Evolutionary conservation across 148 eudicot species (phyloP).

Genomic region (Nyssa sinensis): DNA sequence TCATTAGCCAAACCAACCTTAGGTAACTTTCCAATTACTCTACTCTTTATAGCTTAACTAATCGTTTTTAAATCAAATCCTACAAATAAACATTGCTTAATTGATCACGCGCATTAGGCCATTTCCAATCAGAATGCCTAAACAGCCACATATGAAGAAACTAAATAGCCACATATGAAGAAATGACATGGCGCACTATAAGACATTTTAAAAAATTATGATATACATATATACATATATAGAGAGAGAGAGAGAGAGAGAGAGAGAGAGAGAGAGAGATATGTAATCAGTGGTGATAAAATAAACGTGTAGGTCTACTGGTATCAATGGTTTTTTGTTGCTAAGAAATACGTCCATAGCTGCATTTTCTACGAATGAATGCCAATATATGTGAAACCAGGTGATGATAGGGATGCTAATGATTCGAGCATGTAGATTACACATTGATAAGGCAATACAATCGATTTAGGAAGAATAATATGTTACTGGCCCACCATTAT

Average conservation of each 20-base stretch:
- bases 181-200: background rate
- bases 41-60: background rate
- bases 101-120: background rate
- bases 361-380: slow-evolving; percentile 3
- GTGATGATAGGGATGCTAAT: slow-evolving; percentile 6
- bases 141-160: background rate
- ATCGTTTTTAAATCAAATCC: background rate
- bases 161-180: background rate
- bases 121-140: background rate
- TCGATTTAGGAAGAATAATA: background rate
- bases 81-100: background rate
- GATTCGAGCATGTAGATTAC: background rate
- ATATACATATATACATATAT: background rate
- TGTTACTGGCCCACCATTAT: slow-evolving; percentile 12
- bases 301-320: background rate
- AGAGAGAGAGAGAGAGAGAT: background rate
- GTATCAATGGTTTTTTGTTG: background rate
- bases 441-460: background rate
- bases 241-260: background rate
- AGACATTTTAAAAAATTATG: background rate
- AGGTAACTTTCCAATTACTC: slow-evolving; percentile 11
- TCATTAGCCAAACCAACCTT: background rate
- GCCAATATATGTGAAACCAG: slow-evolving; percentile 5
- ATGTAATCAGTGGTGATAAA: background rate
- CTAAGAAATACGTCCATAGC: background rate